These are phyloP conservation scores for Candida tibetensis DNA, from an alignment of 805 yeast species.

Conservation along the genomic window DNA sequence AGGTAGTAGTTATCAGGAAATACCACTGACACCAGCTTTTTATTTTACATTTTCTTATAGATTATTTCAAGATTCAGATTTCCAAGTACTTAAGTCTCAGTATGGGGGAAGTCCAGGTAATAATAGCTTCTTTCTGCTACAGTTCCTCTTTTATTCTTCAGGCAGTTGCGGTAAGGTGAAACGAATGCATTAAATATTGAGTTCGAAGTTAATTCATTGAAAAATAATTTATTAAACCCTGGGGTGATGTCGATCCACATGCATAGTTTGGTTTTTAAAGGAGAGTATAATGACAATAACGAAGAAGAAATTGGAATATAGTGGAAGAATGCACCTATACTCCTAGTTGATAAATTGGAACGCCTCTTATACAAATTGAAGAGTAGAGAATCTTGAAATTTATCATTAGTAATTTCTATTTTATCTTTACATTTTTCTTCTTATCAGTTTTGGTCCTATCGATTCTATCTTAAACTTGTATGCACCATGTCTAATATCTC, in stretches of 20 bases:
- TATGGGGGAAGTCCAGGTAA: too few species aligned
- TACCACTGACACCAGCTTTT: too few species aligned
- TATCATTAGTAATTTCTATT: constrained; percentile 4
- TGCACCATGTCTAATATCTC: too few species aligned
- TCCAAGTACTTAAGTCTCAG: too few species aligned
- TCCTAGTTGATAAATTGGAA: constrained; percentile 6
- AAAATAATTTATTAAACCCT: constrained; percentile 32
- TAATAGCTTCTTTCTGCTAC: too few species aligned
- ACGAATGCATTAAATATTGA: constrained; percentile 15
- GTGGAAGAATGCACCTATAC: constrained; percentile 1
- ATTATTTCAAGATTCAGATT: too few species aligned
- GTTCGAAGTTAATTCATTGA: constrained; percentile 20
- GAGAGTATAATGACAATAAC: constrained; percentile 37
- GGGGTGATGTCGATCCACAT: constrained; percentile 43
- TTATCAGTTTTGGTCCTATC: too few species aligned
- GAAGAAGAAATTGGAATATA: constrained; percentile 23
- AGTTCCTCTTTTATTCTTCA: background rate
- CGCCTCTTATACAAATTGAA: constrained; percentile 19
- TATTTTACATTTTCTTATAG: too few species aligned
- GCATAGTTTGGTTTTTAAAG: constrained; percentile 35
- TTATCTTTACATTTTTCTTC: background rate
- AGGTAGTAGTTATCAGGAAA: too few species aligned
- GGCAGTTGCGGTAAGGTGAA: background rate
- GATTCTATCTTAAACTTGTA: too few species aligned
- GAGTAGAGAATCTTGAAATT: constrained; percentile 17